Evolutionary conservation across 2,329 filamentous ascomycete species (phyloP).

Genomic region (Aspergillus sclerotialis): DNA sequence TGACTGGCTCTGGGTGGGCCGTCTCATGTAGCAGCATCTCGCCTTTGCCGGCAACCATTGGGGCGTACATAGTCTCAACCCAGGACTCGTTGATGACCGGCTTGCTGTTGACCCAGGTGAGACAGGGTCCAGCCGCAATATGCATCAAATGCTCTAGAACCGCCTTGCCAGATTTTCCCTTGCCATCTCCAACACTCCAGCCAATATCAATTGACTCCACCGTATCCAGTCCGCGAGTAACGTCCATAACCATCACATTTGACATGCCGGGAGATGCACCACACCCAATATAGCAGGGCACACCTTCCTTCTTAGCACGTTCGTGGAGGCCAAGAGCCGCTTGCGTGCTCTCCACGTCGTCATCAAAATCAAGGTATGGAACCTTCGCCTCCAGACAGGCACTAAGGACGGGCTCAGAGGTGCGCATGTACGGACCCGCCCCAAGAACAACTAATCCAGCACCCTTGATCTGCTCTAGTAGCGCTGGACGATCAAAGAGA

Average conservation of each 20-base stretch:
- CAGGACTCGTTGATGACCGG: conserved; percentile 8
- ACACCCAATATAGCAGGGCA: conserved; percentile 6
- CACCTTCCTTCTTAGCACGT: conserved; percentile 1
- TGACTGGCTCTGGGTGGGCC: conserved; percentile 12
- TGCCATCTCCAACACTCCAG: conserved; percentile 11
- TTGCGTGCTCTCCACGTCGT: conserved; percentile 6
- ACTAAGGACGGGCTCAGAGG: conserved; percentile 3
- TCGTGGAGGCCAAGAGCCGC: conserved; percentile 2
- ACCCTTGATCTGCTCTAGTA: conserved; percentile 1
- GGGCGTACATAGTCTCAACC: conserved; percentile 10
- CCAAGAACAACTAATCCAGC: conserved; percentile 3
- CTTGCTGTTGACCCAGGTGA: conserved; percentile 9
- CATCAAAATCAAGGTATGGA: conserved; percentile 8
- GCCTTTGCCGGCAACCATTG: conserved; percentile 3
- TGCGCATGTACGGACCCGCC: conserved; percentile 3
- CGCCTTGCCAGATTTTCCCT: conserved; percentile 7
- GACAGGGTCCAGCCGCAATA: conserved; percentile 11
- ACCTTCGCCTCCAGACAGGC: conserved; percentile 5
- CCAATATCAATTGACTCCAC: conserved; percentile 10
- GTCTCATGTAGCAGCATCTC: conserved; percentile 9
- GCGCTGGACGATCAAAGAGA: conserved; percentile 1
- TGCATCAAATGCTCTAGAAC: conserved; percentile 12
- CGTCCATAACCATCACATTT: conserved; percentile 5
- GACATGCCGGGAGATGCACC: conserved; percentile 6
- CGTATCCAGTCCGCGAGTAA: conserved; percentile 7